These are phyloP conservation scores for Diaporthe velutina DNA, from an alignment of 2,329 filamentous ascomycete species.

Conservation along the genomic window DNA sequence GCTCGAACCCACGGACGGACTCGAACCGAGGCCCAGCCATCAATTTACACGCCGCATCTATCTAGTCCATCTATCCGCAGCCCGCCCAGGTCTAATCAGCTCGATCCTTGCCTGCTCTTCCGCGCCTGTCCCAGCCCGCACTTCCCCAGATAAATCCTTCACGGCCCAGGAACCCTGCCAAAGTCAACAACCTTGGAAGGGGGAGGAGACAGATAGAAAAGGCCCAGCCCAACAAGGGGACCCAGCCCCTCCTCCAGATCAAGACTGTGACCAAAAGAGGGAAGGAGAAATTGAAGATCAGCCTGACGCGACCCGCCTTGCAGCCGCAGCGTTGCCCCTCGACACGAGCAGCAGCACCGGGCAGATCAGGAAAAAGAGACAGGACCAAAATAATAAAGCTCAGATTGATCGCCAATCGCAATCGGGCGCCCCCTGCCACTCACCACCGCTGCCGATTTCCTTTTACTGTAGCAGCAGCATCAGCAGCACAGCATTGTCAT, in stretches of 20 bases:
- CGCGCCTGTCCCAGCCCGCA: conserved; percentile 9
- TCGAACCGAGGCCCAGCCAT: conserved; percentile 8
- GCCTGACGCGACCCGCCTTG: conserved; percentile 29
- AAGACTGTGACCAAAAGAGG: conserved; percentile 16
- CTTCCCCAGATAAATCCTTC: conserved; percentile 26
- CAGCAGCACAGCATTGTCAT: not conserved
- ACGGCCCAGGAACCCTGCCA: conserved; percentile 11
- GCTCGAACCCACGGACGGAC: not conserved
- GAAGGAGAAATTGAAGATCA: conserved; percentile 7
- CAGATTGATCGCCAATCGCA: conserved; percentile 32
- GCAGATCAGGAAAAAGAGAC: not conserved
- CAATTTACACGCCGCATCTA: not conserved
- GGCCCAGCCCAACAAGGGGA: not conserved
- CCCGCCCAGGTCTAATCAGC: conserved; percentile 6
- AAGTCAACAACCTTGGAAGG: conserved; percentile 26
- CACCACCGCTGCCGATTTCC: not conserved
- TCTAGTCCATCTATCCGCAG: not conserved
- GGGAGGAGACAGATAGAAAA: not conserved
- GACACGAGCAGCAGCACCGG: conserved; percentile 15
- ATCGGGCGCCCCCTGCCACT: conserved; percentile 10
- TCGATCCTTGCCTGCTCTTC: conserved; percentile 8
- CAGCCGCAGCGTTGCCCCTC: conserved; percentile 31
- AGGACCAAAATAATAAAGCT: conserved; percentile 27
- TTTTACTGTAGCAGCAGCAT: not conserved
- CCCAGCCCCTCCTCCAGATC: conserved; percentile 14